phyloP scores from a whole-genome alignment of 257 asterid species.

The Perilla frutescens region DNA sequence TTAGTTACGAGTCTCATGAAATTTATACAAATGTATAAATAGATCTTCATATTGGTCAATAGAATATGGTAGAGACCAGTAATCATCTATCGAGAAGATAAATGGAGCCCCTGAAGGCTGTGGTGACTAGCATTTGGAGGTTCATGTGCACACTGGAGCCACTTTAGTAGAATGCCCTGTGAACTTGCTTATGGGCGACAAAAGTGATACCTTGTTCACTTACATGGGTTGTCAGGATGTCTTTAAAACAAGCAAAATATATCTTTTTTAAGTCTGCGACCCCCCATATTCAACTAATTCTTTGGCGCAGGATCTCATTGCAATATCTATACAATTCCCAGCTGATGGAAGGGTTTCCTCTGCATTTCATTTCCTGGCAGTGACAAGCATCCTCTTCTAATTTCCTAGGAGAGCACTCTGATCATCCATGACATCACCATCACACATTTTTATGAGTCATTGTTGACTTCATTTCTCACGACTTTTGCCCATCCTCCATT shows the following conservation, averaged over 20 bases:
- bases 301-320: constrained; percentile 81
- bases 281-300: constrained; percentile 72
- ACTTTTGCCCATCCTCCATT: constrained; percentile 63
- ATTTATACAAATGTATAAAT: constrained; percentile 3
- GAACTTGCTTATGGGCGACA: constrained; percentile 33
- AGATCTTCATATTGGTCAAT: constrained; percentile 17
- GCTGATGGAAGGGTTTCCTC: constrained; percentile 65
- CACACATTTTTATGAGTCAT: constrained; percentile 58
- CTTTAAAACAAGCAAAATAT: constrained; percentile 42
- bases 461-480: constrained; percentile 64
- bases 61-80: constrained; percentile 23
- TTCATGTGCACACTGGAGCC: constrained; percentile 21
- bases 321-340: constrained; percentile 55
- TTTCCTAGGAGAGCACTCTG: constrained; percentile 61
- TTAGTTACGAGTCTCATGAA: constrained; percentile 21
- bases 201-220: constrained; percentile 47
- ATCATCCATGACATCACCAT: constrained; percentile 69
- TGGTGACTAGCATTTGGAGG: constrained; percentile 33
- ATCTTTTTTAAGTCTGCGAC: constrained; percentile 50
- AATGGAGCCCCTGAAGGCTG: constrained; percentile 33
- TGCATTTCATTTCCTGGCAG: constrained; percentile 67
- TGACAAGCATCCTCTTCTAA: constrained; percentile 57
- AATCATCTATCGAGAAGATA: constrained; percentile 20
- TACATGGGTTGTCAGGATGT: constrained; percentile 53
- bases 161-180: constrained; percentile 33